Percentiles rank a stretch among this genome's conserved stretches.
These are phyloP conservation scores for Haematococcus sp. DNA, from an alignment of 139 green algal genomes.

Conservation along the genomic window DNA sequence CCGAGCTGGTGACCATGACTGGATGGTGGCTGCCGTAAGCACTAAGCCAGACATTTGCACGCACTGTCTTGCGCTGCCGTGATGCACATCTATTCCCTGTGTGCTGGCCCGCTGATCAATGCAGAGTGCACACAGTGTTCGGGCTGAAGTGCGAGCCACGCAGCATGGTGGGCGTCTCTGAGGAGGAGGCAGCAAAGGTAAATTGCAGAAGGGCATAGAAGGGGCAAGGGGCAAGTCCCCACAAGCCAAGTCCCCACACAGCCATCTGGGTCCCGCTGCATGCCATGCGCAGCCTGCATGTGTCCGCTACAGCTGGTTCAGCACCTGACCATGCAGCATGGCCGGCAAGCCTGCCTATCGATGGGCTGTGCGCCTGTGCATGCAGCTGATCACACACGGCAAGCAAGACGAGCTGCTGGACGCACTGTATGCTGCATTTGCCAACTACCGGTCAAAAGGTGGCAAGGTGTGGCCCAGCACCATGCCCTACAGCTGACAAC, in stretches of 20 bases:
- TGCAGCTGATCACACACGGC: slow-evolving; percentile 21
- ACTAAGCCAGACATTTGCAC: not conserved
- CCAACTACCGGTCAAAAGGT: slow-evolving; percentile 21
- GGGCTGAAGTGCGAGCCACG: slow-evolving; percentile 21
- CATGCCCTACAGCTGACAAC: slow-evolving; percentile 29
- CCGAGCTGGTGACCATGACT: not conserved
- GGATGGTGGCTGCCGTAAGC: not conserved
- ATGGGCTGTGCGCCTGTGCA: slow-evolving; percentile 24
- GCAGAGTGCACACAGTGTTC: slow-evolving; percentile 29
- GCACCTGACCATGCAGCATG: not conserved
- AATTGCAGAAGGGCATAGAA: slow-evolving; percentile 21
- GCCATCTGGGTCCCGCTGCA: too few species aligned
- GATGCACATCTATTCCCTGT: not conserved
- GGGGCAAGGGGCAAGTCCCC: too few species aligned
- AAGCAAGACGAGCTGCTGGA: slow-evolving; percentile 42
- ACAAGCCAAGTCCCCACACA: too few species aligned
- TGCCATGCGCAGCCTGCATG: too few species aligned
- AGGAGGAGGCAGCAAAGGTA: slow-evolving; percentile 5
- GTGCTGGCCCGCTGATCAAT: slow-evolving; percentile 7
- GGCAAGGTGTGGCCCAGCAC: too few species aligned
- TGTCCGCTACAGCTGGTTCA: slow-evolving; percentile 22
- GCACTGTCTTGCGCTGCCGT: not conserved
- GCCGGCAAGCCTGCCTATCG: slow-evolving; percentile 2
- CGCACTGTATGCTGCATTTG: slow-evolving; percentile 32
- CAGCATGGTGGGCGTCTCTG: not conserved